phyloP scores from a whole-genome alignment of 257 asterid genomes.

The Vinca minor region DNA sequence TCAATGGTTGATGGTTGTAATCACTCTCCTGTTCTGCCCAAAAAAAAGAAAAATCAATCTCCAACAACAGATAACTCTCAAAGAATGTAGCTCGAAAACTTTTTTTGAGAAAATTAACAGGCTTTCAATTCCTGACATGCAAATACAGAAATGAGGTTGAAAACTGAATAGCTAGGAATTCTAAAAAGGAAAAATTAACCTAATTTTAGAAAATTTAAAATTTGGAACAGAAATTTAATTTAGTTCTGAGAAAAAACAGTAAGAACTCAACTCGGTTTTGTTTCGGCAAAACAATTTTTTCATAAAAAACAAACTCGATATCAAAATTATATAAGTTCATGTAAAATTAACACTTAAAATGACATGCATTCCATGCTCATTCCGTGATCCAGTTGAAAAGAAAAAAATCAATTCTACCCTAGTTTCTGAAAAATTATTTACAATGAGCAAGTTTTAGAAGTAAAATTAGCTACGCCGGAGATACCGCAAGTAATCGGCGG shows the following conservation, averaged over 20 bases:
- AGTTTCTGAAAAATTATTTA: neutral
- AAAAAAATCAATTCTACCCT: conserved; percentile 3
- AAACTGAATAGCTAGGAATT: neutral
- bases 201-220: neutral
- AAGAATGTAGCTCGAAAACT: too few relatives aligned
- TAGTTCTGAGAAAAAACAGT: neutral
- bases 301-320: neutral
- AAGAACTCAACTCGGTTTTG: neutral
- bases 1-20: too few relatives aligned
- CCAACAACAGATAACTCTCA: neutral
- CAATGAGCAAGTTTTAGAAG: neutral
- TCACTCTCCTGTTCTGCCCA: too few relatives aligned
- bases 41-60: neutral
- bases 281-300: neutral
- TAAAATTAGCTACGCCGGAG: neutral
- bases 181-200: neutral
- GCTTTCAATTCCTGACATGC: too few relatives aligned
- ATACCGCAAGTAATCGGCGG: conserved; percentile 7
- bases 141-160: too few relatives aligned
- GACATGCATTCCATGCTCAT: neutral
- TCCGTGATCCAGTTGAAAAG: neutral
- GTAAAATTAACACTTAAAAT: neutral
- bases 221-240: too few relatives aligned
- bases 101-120: too few relatives aligned
- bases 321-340: neutral